Evolutionary conservation across 176 grass and related monocot species (phyloP), one percentile per base, ranked within the genome.

Genomic region (Oryza officinalis): DNA sequence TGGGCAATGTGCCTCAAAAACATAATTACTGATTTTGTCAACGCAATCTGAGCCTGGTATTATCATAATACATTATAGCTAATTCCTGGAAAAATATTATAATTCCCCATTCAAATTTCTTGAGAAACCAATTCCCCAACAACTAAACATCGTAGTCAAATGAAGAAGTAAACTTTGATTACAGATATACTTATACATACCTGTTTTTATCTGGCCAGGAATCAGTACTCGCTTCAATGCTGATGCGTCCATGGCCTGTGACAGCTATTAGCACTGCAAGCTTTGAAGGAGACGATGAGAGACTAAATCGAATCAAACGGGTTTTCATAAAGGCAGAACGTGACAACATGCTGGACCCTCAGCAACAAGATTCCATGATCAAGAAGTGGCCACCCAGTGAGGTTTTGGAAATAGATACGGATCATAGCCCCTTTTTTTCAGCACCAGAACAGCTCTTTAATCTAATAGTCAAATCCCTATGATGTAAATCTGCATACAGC

Each of bases 391-490:
- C 92, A 80, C 88, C 92, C 28, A 86, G 86, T 13, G 88, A 94
- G 25, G 84, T 91, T 83, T 75, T 90, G 75, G 81, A 54, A 32
- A 77, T 92, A 67, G 89, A 92, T 65, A 85, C 84, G 2, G 89
- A 92, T 77, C 92, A 94, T 45, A 88, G 87, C 40, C 92, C 87
- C 60, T 94, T 94, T 82, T 94, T 94, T 82, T 92, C 90, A 44
- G 93, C 87, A 57, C 81, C 87, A 37, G 68, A 68, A 57, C 63
- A 88, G n/a, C 87, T 92, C 22, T 89, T 81, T 57, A 71, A 87
- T 54, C 65, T 94, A 32, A 89, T 94, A 61, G 50, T 85, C 10
- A 81, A 91, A 85, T 90, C 88, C 81, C 74, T 90, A 72, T 86
- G 83, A 90, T 86, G 33, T 33, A 86, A 72, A 71, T 72, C 31